phyloP scores from a whole-genome alignment of 2,329 filamentous ascomycete genomes.

The Phyllosticta citriasiana region DNA sequence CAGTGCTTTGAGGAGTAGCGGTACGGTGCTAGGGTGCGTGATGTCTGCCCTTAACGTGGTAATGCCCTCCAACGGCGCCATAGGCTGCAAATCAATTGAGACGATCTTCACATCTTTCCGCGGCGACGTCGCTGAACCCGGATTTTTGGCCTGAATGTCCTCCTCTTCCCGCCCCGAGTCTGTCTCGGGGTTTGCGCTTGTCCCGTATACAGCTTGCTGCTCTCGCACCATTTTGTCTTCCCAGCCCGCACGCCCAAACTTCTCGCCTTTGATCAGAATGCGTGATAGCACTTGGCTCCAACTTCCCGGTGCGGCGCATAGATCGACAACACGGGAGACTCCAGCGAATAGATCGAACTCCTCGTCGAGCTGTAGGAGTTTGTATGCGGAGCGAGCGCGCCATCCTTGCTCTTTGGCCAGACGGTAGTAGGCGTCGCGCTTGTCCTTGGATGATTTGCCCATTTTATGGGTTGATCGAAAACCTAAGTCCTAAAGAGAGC shows the following conservation, averaged over 20 bases:
- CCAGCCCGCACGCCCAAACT: conserved; percentile 78
- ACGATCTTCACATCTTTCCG: conserved; percentile 82
- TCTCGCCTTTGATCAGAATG: conserved; percentile 86
- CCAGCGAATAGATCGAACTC: conserved; percentile 90
- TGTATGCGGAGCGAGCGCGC: conserved; percentile 93
- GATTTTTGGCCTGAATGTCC: conserved; percentile 9
- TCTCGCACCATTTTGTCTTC: conserved; percentile 68
- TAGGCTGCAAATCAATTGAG: conserved; percentile 89
- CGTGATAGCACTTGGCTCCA: conserved; percentile 96
- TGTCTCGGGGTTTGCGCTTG: neutral
- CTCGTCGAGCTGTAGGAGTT: conserved; percentile 89
- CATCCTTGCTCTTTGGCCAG: conserved; percentile 98
- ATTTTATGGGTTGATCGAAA: conserved; percentile 36
- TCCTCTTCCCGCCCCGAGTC: conserved; percentile 13
- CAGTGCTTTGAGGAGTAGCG: conserved; percentile 73
- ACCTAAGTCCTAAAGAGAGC: neutral
- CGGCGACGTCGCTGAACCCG: conserved; percentile 31
- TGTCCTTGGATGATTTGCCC: conserved; percentile 98
- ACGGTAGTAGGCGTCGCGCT: conserved; percentile 94
- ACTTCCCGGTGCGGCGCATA: conserved; percentile 90
- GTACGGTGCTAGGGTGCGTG: conserved; percentile 90
- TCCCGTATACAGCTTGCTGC: conserved; percentile 20
- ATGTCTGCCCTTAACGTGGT: conserved; percentile 90
- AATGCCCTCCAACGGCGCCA: conserved; percentile 87
- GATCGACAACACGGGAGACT: conserved; percentile 86